Conservation (phyloP, 176 grass and related monocot species). For the Musa itinerans region DNA sequence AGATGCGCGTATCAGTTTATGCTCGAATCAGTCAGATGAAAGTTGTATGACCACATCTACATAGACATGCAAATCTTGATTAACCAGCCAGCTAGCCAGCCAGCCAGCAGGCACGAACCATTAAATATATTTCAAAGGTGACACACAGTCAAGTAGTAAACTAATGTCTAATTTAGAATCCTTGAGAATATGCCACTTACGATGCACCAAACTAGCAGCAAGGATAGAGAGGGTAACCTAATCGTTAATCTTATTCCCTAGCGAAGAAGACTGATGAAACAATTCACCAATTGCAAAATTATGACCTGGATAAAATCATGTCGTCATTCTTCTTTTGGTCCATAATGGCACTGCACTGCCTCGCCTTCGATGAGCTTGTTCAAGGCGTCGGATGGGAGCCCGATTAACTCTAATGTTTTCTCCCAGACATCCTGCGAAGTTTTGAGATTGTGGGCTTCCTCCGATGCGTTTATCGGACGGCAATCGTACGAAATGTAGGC, state of each 20-base stretch:
- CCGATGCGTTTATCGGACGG: conserved; percentile 78
- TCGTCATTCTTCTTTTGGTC: conserved; percentile 23
- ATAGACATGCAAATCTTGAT: background rate
- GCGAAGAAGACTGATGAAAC: background rate
- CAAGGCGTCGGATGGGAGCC: conserved; percentile 62
- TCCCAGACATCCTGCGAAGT: conserved; percentile 66
- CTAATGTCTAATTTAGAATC: background rate
- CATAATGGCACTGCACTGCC: conserved; percentile 46
- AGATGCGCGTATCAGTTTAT: no score
- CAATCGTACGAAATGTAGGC: conserved; percentile 82
- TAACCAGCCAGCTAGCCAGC: background rate
- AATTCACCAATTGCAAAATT: conserved; percentile 1
- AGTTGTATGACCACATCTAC: no score
- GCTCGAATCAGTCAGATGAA: no score
- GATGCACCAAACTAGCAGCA: background rate
- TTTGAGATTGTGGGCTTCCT: conserved; percentile 82
- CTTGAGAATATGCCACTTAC: background rate
- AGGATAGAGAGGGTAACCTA: background rate
- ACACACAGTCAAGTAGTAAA: background rate
- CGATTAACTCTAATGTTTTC: conserved; percentile 72
- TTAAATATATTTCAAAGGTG: background rate
- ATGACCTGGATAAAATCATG: background rate
- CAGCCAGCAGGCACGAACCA: background rate
- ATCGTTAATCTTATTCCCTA: background rate
- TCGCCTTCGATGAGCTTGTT: conserved; percentile 68